phyloP scores from a whole-genome alignment of 1,139 yeast genomes.

The Hemisphaericaspora xylanilytica region DNA sequence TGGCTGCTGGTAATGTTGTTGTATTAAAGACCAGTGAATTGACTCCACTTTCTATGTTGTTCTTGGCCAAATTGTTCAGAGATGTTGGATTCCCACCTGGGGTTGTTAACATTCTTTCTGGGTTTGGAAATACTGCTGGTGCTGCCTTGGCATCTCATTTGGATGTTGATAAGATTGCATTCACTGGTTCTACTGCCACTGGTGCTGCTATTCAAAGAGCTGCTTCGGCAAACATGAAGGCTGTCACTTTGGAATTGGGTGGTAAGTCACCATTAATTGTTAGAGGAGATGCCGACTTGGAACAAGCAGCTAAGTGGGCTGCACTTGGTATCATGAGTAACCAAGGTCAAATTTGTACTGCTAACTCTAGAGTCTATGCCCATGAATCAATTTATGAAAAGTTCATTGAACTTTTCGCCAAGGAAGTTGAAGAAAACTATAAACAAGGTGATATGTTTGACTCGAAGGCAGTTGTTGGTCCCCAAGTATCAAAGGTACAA shows the following conservation, averaged over 20 bases:
- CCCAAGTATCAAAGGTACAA: conserved; percentile 71
- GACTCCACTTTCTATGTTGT: conserved; percentile 61
- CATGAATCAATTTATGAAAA: conserved; percentile 43
- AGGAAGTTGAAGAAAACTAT: conserved; percentile 41
- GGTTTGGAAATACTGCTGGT: conserved; percentile 56
- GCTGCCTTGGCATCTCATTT: conserved; percentile 55
- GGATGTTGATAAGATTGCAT: conserved; percentile 62
- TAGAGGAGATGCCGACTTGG: conserved; percentile 73
- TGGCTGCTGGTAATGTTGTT: conserved; percentile 68
- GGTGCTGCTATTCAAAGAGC: conserved; percentile 58
- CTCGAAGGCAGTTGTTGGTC: conserved; percentile 65
- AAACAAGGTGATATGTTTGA: conserved; percentile 60
- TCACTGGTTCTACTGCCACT: conserved; percentile 63
- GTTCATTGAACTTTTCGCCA: conserved; percentile 47
- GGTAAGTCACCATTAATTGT: conserved; percentile 80
- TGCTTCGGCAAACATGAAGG: conserved; percentile 63
- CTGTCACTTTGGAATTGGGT: conserved; percentile 88
- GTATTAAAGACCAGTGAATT: conserved; percentile 66
- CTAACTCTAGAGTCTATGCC: conserved; percentile 46
- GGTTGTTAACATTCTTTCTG: conserved; percentile 60
- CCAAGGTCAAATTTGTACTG: conserved; percentile 53
- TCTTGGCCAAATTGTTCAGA: conserved; percentile 50
- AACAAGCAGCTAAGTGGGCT: conserved; percentile 81
- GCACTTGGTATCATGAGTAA: conserved; percentile 81
- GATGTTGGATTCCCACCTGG: conserved; percentile 76